phyloP scores from a whole-genome alignment of 306 rosid genomes.

The Prunus padus region DNA sequence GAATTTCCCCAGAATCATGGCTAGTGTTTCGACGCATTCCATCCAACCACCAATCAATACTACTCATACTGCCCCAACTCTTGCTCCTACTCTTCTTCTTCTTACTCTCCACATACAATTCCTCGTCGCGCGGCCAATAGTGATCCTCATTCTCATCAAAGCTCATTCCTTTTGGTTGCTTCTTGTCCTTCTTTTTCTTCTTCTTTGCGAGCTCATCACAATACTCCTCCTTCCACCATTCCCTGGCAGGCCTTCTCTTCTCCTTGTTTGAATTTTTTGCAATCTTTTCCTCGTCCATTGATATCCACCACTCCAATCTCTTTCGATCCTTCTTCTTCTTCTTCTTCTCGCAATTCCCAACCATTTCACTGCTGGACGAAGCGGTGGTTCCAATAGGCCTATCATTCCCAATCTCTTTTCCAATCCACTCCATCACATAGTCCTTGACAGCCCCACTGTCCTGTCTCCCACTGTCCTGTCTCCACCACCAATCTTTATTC shows the following conservation, averaged over 20 bases:
- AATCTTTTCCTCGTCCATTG: constrained; percentile 69
- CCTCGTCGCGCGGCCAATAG: constrained; percentile 67
- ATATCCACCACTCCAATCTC: constrained; percentile 87
- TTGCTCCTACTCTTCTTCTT: constrained; percentile 47
- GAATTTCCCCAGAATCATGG: constrained; percentile 77
- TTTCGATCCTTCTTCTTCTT: constrained; percentile 46
- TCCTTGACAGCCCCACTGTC: constrained; percentile 68
- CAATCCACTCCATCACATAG: constrained; percentile 94
- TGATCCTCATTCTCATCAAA: constrained; percentile 43
- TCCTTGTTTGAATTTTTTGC: constrained; percentile 41
- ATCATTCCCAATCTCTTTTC: constrained; percentile 66
- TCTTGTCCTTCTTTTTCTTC: constrained; percentile 61
- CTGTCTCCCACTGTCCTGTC: constrained; percentile 69
- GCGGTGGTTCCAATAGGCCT: constrained; percentile 34
- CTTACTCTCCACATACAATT: constrained; percentile 50
- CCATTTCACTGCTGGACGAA: constrained; percentile 27
- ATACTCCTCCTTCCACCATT: constrained; percentile 96
- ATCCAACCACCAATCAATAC: constrained; percentile 81
- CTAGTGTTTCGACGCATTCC: constrained; percentile 64
- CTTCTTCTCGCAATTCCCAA: constrained; percentile 32
- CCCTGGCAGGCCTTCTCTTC: constrained; percentile 76
- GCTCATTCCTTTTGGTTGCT: constrained; percentile 42
- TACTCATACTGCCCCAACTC: constrained; percentile 56
- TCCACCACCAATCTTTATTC: constrained; percentile 74
- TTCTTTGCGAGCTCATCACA: constrained; percentile 64